Evolutionary conservation across 2,329 filamentous ascomycete genomes (phyloP).

Genomic region (Aspergillus sp.): DNA sequence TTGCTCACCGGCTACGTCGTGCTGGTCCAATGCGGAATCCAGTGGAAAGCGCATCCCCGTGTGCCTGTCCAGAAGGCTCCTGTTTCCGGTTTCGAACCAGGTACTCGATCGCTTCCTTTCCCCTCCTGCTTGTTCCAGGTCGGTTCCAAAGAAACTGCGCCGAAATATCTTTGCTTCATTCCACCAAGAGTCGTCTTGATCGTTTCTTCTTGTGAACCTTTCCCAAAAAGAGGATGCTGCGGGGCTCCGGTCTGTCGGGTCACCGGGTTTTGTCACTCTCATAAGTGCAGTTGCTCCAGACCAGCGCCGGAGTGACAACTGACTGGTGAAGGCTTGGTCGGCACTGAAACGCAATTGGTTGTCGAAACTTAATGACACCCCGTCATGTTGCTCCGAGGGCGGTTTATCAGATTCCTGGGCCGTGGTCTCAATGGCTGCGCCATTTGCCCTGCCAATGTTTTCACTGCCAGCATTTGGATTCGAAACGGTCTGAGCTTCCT

Average conservation of each 20-base stretch:
- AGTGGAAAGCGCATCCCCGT: not conserved
- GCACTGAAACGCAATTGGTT: not conserved
- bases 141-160: too few relatives aligned
- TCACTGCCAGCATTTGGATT: not conserved
- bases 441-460: not conserved
- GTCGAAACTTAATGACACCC: slow-evolving; percentile 1
- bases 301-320: slow-evolving; percentile 8
- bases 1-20: not conserved
- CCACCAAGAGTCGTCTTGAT: not conserved
- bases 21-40: not conserved
- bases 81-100: not conserved
- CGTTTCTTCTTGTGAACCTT: slow-evolving; percentile 9
- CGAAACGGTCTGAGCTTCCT: not conserved
- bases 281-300: slow-evolving; percentile 5
- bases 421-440: not conserved
- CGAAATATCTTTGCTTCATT: too few relatives aligned
- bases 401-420: not conserved
- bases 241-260: slow-evolving; percentile 6
- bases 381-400: slow-evolving; percentile 1
- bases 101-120: not conserved
- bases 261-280: slow-evolving; percentile 6
- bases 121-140: too few relatives aligned
- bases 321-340: slow-evolving; percentile 7
- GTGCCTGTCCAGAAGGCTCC: not conserved
- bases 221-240: slow-evolving; percentile 13